Evolutionary conservation across 2,329 filamentous ascomycete species (phyloP), one percentile per base, ranked within the genome.

Genomic region (Hymenoscyphus occultus): DNA sequence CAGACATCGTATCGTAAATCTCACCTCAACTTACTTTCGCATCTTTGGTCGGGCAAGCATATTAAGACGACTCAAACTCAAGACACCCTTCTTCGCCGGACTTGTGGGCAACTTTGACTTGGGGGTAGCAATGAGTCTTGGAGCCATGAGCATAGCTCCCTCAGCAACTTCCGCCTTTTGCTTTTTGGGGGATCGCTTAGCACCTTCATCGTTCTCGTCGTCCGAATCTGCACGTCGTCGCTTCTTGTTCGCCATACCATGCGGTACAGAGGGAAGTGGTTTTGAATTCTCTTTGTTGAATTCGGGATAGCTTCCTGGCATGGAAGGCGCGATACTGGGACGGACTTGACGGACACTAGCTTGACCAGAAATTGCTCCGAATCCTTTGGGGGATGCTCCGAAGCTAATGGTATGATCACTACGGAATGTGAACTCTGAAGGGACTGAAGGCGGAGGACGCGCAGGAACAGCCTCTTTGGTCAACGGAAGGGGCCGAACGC

Each of bases 161-260:
- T 72, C 73, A 31, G 70, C 68, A 42, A 61, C 73, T 39, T 64
- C 51, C 7, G 62, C 39, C 77, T 82, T 86, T 48, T 80, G 81
- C 78, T 87, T 88, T 81, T 89, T 89, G 32, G 81, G 78, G 1
- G 82, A 82, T 14, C 84, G 82, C 65, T 82, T 78, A 2, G 74
- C 79, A 57, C 79, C 75, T 60, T 83, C 81, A 0, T 80, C 80
- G 40, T 84, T 82, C 62, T 87, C 85, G 63, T 85, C 84, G 54
- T 86, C 84, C 59, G 81, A 82, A 61, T 77, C 82, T 16, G 82
- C 81, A n/a, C 86, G 81, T 70, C 83, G 81, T 32, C 87, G 84
- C 77, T 88, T 90, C 80, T 90, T 89, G 78, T 86, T 89, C 7
- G 80, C 76, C 77, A 90, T 84, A 19, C 87, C 87, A 70, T 89